Conservation (phyloP, 768 basidiomycete species). For the Polyporus arcularius region DNA sequence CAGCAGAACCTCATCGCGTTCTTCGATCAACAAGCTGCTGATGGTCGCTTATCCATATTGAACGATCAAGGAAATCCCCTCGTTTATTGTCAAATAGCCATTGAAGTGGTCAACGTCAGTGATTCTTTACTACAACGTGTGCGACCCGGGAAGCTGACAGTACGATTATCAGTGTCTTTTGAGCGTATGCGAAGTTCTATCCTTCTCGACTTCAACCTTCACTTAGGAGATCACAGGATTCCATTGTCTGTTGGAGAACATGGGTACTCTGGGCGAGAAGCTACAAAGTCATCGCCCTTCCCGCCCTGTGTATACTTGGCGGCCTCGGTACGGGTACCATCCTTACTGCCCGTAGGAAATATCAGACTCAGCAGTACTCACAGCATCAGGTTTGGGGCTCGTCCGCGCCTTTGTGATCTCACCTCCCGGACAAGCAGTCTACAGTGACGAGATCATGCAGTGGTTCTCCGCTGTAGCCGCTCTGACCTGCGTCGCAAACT, state of each 20-base stretch:
- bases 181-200: neutral
- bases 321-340: neutral
- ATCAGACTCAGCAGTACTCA: neutral
- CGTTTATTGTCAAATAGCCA: neutral
- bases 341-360: neutral
- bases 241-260: slow-evolving; percentile 5
- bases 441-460: neutral
- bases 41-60: neutral
- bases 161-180: neutral
- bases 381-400: neutral
- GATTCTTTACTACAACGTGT: too few species aligned
- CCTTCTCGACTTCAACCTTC: too few species aligned
- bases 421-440: neutral
- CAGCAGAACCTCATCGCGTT: slow-evolving; percentile 1
- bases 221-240: neutral
- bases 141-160: too few species aligned
- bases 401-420: neutral
- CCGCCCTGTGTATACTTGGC: neutral
- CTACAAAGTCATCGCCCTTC: neutral
- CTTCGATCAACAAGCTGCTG: slow-evolving; percentile 1
- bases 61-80: neutral
- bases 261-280: slow-evolving; percentile 4
- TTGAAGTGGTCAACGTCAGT: slow-evolving; percentile 5
- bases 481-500: neutral
- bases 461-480: neutral